Evolutionary conservation across 2,329 filamentous ascomycete species (phyloP), one percentile per base, ranked within the genome.

Genomic region (Ascochyta pisi): DNA sequence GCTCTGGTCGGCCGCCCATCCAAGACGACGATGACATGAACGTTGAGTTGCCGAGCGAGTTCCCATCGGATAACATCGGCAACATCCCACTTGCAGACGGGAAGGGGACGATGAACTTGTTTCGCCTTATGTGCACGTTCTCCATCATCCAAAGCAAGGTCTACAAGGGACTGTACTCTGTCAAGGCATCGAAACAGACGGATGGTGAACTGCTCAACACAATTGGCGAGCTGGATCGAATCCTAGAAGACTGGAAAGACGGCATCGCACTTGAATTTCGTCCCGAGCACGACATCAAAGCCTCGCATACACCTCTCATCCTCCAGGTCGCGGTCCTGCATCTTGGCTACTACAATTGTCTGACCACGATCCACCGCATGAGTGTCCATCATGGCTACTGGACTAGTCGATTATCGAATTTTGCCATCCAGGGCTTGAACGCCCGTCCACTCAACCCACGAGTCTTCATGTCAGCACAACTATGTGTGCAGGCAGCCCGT

Each of bases 281-380:
- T n/a, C 95, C 95, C 0, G 95, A 98, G 75, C 88, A 97, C 73
- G 93, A 97, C 76, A 98, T 99, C 76, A 93, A 92, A 75, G 91
- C 92, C 0, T 90, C 89, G 0, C 92, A 97, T 74, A 96, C 92
- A 0, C 93, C 94, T 0, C 82, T 98, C n/a, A 93, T 98, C 19
- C 81, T 99, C 19, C 94, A 98, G 63, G 87, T 99, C 48, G 93
- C 96, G 58, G 91, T 96, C 73, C 80, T 99, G 54, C 95, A 99
- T 75, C 96, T 99, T 69, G 89, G 92, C 1, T 99, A 99, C 77
- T 98, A 98, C 80, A 99, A 99, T 74, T 97, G 93, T 68, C 79
- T 99, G 47, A 97, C 94, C 0, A 99, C 95, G 0, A 97, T 99
- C 62, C 95, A 99, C 74, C 91, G 95, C 47, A 99, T 98, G 95